phyloP scores from a whole-genome alignment of 2,329 filamentous ascomycete species.

The Fusarium duplospermum region DNA sequence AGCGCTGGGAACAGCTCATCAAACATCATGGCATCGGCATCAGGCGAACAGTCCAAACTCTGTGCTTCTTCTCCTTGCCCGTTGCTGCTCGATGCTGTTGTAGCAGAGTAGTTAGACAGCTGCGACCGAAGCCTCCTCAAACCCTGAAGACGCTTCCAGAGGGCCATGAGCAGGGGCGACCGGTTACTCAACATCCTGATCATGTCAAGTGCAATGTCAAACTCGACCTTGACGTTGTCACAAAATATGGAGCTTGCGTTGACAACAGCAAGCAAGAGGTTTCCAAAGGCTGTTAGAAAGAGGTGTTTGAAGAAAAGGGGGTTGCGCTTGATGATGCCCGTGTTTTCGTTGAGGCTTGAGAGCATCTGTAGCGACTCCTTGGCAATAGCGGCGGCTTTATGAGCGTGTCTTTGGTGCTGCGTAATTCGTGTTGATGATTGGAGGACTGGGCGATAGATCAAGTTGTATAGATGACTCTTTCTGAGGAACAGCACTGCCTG shows the following conservation, averaged over 20 bases:
- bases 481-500: background rate
- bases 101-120: background rate
- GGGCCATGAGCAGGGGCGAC: background rate
- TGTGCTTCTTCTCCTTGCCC: background rate
- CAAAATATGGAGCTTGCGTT: background rate
- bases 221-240: background rate
- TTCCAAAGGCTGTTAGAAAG: background rate
- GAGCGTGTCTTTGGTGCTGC: background rate
- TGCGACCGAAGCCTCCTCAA: background rate
- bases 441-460: background rate
- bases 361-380: background rate
- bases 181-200: background rate
- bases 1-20: background rate
- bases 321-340: background rate
- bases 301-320: background rate
- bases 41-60: background rate
- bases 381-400: background rate
- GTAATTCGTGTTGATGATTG: background rate
- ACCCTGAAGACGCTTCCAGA: background rate
- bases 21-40: background rate
- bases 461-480: background rate
- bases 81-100: background rate
- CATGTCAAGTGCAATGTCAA: background rate
- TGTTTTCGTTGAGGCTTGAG: background rate
- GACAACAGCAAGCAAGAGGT: background rate